A percentile compares a stretch with the other conserved stretches of the same genome.
phyloP scores from a whole-genome alignment of 2,329 filamentous ascomycete genomes.

The Dendrostoma leiphaemia region DNA sequence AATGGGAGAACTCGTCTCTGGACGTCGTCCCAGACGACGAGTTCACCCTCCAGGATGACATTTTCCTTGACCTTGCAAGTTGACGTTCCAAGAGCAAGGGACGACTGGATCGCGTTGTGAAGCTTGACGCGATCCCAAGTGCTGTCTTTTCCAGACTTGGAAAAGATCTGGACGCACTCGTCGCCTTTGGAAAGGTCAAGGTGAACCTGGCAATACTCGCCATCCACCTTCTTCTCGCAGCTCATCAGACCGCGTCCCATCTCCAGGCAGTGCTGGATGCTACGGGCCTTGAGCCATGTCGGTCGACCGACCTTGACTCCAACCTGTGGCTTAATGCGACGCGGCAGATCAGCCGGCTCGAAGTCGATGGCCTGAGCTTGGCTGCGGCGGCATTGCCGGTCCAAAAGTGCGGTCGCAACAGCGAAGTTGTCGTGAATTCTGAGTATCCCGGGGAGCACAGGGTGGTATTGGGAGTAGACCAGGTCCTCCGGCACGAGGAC shows the following conservation, averaged over 20 bases:
- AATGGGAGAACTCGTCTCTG: conserved; percentile 69
- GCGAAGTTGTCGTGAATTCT: conserved; percentile 68
- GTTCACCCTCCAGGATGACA: conserved; percentile 82
- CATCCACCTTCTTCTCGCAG: conserved; percentile 80
- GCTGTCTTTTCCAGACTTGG: conserved; percentile 89
- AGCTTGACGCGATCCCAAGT: conserved; percentile 61
- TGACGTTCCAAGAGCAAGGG: conserved; percentile 58
- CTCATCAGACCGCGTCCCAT: conserved; percentile 64
- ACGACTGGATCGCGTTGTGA: conserved; percentile 56
- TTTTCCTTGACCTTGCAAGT: conserved; percentile 58
- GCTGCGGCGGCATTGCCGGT: conserved; percentile 28
- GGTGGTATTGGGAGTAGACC: conserved; percentile 63
- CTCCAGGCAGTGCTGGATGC: conserved; percentile 71
- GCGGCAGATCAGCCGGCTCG: conserved; percentile 22
- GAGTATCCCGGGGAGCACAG: conserved; percentile 66
- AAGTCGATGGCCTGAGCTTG: conserved; percentile 23
- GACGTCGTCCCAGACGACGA: conserved; percentile 73
- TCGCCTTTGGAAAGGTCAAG: conserved; percentile 60
- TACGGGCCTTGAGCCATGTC: conserved; percentile 63
- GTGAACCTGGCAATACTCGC: conserved; percentile 89
- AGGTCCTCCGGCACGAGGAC: conserved; percentile 57
- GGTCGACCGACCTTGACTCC: conserved; percentile 66
- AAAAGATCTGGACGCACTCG: conserved; percentile 74
- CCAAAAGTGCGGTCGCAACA: conserved; percentile 56
- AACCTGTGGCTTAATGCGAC: conserved; percentile 49